These are phyloP conservation scores for Colletotrichum sp. DNA, from an alignment of 2,329 filamentous ascomycete species.

Conservation along the genomic window DNA sequence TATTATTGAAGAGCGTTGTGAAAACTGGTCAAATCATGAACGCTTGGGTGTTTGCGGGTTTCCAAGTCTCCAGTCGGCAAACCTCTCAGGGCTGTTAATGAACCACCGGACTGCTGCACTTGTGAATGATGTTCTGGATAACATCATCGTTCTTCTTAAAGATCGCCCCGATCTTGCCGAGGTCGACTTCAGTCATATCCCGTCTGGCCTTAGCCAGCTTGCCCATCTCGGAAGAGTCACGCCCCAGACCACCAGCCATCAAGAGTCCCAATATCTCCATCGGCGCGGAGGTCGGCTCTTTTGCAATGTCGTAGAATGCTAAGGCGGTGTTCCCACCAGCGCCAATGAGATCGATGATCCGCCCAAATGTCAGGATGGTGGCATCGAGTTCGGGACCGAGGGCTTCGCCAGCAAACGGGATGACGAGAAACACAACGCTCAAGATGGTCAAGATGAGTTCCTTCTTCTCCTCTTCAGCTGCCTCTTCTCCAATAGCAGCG, in stretches of 20 bases:
- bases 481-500: neutral
- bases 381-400: neutral
- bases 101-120: neutral
- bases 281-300: neutral
- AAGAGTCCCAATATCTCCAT: constrained; percentile 3
- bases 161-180: neutral
- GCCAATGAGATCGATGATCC: neutral
- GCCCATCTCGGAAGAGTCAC: neutral
- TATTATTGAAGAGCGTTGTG: no score
- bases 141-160: neutral
- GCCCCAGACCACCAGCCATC: neutral
- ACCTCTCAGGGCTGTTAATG: neutral
- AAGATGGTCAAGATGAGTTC: neutral
- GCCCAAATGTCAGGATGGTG: neutral
- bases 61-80: no score
- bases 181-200: neutral
- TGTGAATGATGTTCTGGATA: neutral
- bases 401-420: neutral
- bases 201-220: neutral
- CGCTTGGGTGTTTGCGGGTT: no score
- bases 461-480: neutral
- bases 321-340: neutral
- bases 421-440: neutral
- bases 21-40: no score
- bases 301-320: neutral